Percentiles rank a stretch among this genome's conserved stretches.
Conservation (phyloP, 108 stramenopile genomes). For the Tribonema minus region DNA sequence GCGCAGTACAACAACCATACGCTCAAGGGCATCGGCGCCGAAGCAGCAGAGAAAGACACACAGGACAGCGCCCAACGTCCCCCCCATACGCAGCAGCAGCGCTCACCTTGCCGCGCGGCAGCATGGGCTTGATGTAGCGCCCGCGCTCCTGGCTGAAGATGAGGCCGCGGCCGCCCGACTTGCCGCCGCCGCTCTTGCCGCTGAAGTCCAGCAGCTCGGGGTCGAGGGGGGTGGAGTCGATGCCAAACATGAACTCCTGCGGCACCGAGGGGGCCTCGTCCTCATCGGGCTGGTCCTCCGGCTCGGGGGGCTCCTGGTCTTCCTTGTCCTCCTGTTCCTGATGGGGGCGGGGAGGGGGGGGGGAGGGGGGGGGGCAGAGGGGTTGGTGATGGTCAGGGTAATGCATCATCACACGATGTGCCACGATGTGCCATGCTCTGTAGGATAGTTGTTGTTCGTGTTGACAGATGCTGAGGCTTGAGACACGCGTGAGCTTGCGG, state of each 20-base stretch:
- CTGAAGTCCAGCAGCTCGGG: slow-evolving; percentile 85
- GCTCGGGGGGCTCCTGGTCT: slow-evolving; percentile 66
- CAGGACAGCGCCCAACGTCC: slow-evolving; percentile 84
- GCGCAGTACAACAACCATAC: no score
- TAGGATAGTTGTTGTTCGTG: no score
- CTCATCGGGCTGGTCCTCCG: slow-evolving; percentile 69
- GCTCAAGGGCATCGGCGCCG: no score
- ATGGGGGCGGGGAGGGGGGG: no score
- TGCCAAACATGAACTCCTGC: slow-evolving; percentile 97
- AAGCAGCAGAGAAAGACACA: no score
- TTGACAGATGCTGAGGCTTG: no score
- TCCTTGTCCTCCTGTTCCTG: slow-evolving; percentile 67
- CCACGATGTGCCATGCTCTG: no score
- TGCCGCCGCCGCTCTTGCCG: slow-evolving; percentile 70
- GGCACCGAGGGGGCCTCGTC: slow-evolving; percentile 66
- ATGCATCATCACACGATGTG: no score
- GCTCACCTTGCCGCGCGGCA: slow-evolving; percentile 83
- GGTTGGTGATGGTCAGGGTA: no score
- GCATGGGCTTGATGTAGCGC: slow-evolving; percentile 92
- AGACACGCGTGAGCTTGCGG: no score
- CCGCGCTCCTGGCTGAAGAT: slow-evolving; percentile 94
- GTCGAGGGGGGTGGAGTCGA: slow-evolving; percentile 86
- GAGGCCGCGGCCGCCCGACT: slow-evolving; percentile 87
- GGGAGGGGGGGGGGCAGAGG: no score
- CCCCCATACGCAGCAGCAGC: slow-evolving; percentile 7